Conservation (phyloP, 495 filamentous ascomycete genomes). For the Daldinia childiae region DNA sequence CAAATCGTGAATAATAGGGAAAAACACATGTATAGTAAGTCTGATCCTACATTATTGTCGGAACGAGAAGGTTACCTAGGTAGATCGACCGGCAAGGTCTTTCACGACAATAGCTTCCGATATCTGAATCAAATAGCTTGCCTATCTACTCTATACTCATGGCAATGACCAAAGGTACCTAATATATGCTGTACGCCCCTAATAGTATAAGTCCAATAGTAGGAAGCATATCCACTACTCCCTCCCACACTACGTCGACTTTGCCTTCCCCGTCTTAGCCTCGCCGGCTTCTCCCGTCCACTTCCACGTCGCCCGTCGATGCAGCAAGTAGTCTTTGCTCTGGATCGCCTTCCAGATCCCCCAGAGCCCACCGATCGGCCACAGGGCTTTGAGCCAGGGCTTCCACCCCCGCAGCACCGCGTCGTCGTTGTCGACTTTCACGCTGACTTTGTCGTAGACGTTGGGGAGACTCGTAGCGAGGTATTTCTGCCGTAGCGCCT, state of each 20-base stretch:
- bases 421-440: conserved; percentile 50
- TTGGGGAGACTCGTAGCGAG: conserved; percentile 59
- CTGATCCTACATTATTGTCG: background rate
- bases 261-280: conserved; percentile 27
- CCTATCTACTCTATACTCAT: too few relatives aligned
- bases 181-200: background rate
- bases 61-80: background rate
- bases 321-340: conserved; percentile 64
- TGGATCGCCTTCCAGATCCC: conserved; percentile 65
- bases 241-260: conserved; percentile 5
- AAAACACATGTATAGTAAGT: background rate
- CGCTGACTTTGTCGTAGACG: conserved; percentile 66
- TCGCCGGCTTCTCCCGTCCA: conserved; percentile 51
- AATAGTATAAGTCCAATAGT: background rate
- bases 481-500: conserved; percentile 62
- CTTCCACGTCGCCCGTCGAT: conserved; percentile 63
- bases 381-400: conserved; percentile 52
- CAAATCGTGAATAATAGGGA: background rate
- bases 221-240: background rate
- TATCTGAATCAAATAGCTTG: background rate
- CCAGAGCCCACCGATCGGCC: conserved; percentile 64
- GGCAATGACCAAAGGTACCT: background rate
- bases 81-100: background rate
- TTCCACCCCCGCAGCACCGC: conserved; percentile 36
- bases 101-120: background rate